Evolutionary conservation across 257 asterid genomes (phyloP), one percentile per base, ranked within the genome.

Genomic region (Petunia secreta): DNA sequence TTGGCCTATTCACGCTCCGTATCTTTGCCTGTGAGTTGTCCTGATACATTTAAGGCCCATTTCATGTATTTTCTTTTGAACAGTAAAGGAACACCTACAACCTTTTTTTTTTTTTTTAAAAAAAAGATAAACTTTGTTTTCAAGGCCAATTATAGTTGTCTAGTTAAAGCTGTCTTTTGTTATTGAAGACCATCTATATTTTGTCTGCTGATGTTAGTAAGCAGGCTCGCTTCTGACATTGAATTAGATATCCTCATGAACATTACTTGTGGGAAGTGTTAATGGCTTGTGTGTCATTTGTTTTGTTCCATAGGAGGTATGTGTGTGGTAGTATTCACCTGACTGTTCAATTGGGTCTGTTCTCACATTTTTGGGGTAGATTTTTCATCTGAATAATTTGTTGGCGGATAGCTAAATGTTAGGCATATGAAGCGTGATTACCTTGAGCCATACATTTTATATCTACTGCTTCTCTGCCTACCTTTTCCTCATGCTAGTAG

Each of bases 11-110:
- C 92, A 48, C 85, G 76, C 71, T 88, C 96, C 58, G 48, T 80
- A 52, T 90, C 93, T 43, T 85, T 91, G 82, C 97, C 97, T 75
- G 99, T 95, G 91, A 93, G 99, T 90, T 55, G 4, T 68, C 36
- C 14, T 48, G 8, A 5, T 11, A 79, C 8, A 6, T 75, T 54
- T 53, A 16, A 36, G 1, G 78, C 54, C 50, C 25, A 7, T 16
- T 71, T 3, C 59, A 25, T 25, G 43, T 43, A 25, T 48, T 4
- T 10, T 9, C 41, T 16, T 71, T 48, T 4, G 48, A 34, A 71
- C 36, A 6, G 11, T 71, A 1, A 48, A 11, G 77, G 60, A 4
- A 10, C 5, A 25, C 44, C 1, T 5, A 71, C 44, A 71, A 25
- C 25, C 25, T 25, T 25, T 25, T 25, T 25, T 25, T 25, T 25